Evolutionary conservation across 305 asterid species (phyloP), one percentile per base, ranked within the genome.

Genomic region (Solanum hybrid): DNA sequence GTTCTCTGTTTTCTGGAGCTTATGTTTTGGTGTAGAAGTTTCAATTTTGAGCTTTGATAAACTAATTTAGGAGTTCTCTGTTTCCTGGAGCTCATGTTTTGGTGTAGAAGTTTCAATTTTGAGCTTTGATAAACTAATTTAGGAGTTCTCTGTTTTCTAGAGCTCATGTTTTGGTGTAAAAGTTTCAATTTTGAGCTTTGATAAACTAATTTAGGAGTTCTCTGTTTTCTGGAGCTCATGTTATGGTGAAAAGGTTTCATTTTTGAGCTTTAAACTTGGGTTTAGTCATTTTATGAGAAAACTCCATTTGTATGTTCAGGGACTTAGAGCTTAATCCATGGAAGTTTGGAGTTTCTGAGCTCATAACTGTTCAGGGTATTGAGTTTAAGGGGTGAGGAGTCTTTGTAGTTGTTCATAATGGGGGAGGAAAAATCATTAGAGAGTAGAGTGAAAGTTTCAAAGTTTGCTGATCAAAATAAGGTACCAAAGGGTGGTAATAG

Each of bases 381-480:
- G 12, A 16, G 57, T 29, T 11, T 12, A 57, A 36, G 89, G 82
- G 78, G 24, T 28, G 81, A 61, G 86, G 14, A 64, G 24, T 71
- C 91, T 86, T 82, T 31, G 78, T 78, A 75, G 89, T 76, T 91
- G 89, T 90, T 88, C 37, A 92, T 8, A 86, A 97, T 95, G 98
- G 93, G 95, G 89, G 97, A 94, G 78, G 98, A 94, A 90, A 94
- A 90, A 92, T 92, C 95, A 90, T 80, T 90, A n/a, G 97, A 93
- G 87, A 95, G 35, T 86, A 93, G 93, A 92, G 92, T 91, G 87
- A 97, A 93, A 92, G 61, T 95, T 51, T 87, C 97, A 9, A 95
- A 91, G 88, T 95, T 95, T 89, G 89, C 94, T n/a, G 98, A 96
- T 89, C 97, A 96, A 92, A 97, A 95, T 90, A 96, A 95, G 91